Evolutionary conservation across 495 filamentous ascomycete genomes (phyloP).

Genomic region (Aspergillus saccharolyticus): DNA sequence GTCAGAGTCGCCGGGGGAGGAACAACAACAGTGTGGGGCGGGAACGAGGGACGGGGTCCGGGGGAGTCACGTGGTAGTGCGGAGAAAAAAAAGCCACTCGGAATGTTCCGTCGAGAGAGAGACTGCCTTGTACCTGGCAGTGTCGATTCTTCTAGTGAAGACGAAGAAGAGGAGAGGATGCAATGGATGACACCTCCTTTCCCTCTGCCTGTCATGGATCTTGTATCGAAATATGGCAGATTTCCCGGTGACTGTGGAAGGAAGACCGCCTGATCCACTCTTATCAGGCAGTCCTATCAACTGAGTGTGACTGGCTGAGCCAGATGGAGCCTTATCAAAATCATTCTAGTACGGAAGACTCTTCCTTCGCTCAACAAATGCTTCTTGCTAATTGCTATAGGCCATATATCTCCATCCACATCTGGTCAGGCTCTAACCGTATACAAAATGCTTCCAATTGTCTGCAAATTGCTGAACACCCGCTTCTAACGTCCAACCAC

Average conservation of each 20-base stretch:
- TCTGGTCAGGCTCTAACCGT: constrained; percentile 40
- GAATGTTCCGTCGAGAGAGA: too few relatives aligned
- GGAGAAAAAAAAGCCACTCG: neutral
- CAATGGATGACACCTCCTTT: too few relatives aligned
- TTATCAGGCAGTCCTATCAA: neutral
- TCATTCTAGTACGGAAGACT: too few relatives aligned
- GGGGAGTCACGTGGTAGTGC: neutral
- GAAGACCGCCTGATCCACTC: neutral
- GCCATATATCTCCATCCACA: neutral
- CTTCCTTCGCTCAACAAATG: neutral
- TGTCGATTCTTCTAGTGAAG: too few relatives aligned
- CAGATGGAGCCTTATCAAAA: neutral
- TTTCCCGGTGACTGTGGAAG: neutral
- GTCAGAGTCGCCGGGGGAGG: constrained; percentile 1
- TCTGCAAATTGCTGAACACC: constrained; percentile 63
- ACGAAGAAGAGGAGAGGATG: too few relatives aligned
- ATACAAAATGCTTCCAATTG: constrained; percentile 81
- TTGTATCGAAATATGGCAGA: neutral
- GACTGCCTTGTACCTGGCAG: too few relatives aligned
- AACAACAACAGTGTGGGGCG: neutral
- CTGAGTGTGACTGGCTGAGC: neutral
- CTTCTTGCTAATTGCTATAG: neutral
- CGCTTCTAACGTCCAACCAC: constrained; percentile 69
- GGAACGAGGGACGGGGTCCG: neutral
- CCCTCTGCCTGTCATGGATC: too few relatives aligned